Conservation (phyloP, 768 basidiomycete species). For the Naematelia encephala region DNA sequence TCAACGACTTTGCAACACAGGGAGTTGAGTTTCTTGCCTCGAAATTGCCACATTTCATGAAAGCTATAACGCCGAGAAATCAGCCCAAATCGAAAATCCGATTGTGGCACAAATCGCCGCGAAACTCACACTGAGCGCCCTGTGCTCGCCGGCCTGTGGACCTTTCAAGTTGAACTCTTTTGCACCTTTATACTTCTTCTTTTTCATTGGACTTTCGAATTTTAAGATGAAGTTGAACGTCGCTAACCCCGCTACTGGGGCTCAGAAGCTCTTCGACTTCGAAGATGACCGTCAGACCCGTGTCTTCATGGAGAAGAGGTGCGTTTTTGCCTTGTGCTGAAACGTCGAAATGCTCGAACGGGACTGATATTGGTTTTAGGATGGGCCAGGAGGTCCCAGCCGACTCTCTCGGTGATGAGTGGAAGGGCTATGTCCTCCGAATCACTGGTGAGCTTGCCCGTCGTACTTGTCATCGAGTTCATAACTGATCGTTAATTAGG, state of each 20-base stretch:
- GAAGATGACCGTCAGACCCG: conserved; percentile 80
- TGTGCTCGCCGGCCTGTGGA: neutral
- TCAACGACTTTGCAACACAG: neutral
- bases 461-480: no score
- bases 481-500: conserved; percentile 2
- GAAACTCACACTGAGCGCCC: neutral
- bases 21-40: neutral
- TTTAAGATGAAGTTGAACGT: conserved; percentile 93
- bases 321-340: neutral
- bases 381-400: conserved; percentile 91
- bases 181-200: neutral
- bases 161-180: neutral
- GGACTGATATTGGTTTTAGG: conserved; percentile 42
- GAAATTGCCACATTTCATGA: neutral
- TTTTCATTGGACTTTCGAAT: neutral
- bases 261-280: conserved; percentile 91
- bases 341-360: no score
- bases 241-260: conserved; percentile 95
- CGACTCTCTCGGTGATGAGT: conserved; percentile 90
- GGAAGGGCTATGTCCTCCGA: conserved; percentile 92
- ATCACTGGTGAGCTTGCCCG: conserved; percentile 72
- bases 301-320: conserved; percentile 87
- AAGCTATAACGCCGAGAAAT: neutral
- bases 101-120: neutral
- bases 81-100: neutral